Conservation (phyloP, 108 stramenopile species). For the Skeletonema potamos region DNA sequence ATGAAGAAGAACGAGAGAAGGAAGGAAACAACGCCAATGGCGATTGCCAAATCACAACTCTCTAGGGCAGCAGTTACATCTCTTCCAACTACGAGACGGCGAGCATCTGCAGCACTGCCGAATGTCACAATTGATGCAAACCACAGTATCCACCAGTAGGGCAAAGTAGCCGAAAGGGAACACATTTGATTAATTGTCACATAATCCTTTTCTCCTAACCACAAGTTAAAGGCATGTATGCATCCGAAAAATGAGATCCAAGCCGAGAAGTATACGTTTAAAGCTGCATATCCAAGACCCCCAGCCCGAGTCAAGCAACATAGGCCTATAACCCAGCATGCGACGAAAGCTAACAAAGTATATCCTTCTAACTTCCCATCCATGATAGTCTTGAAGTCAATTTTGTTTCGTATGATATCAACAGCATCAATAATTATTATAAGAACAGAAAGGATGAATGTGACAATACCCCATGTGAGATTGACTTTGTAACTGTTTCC, state of each 20-base stretch:
- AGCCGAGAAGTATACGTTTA: conserved; percentile 62
- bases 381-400: conserved; percentile 50
- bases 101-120: conserved; percentile 43
- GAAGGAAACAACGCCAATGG: conserved; percentile 40
- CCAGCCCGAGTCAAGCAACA: conserved; percentile 25
- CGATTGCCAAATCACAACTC: conserved; percentile 53
- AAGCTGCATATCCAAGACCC: conserved; percentile 58
- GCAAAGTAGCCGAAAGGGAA: conserved; percentile 52
- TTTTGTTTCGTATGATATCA: conserved; percentile 22
- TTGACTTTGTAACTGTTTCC: background rate
- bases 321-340: conserved; percentile 59
- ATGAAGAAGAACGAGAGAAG: conserved; percentile 52
- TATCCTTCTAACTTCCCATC: conserved; percentile 73
- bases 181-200: conserved; percentile 60
- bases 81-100: background rate
- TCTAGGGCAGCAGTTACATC: conserved; percentile 2
- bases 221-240: conserved; percentile 60
- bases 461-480: conserved; percentile 57
- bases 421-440: conserved; percentile 59
- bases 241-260: conserved; percentile 45
- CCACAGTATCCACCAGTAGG: conserved; percentile 62
- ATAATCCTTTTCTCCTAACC: conserved; percentile 58
- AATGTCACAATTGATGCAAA: conserved; percentile 43
- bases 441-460: conserved; percentile 38
- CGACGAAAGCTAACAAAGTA: conserved; percentile 33